phyloP scores from a whole-genome alignment of 345 rosid genomes.

The Eucalyptus cloeziana region DNA sequence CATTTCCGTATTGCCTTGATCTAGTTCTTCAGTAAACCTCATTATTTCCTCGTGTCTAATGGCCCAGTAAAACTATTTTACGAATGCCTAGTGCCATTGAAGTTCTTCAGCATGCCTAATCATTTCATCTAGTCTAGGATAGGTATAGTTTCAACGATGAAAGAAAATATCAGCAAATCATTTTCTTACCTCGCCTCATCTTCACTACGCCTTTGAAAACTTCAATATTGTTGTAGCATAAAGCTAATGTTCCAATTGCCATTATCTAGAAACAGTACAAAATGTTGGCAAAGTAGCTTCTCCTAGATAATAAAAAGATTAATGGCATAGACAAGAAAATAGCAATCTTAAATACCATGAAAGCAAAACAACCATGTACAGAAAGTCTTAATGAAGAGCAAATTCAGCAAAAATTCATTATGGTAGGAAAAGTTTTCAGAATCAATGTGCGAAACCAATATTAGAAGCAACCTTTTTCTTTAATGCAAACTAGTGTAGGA shows the following conservation, averaged over 20 bases:
- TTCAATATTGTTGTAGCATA: conserved; percentile 85
- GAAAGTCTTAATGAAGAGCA: not conserved
- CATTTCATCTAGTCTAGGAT: not conserved
- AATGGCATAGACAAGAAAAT: not conserved
- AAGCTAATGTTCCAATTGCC: conserved; percentile 93
- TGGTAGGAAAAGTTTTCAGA: not conserved
- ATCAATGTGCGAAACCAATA: not conserved
- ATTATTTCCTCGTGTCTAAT: not conserved
- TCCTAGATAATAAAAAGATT: not conserved
- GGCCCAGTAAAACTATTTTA: not conserved
- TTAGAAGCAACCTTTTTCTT: not conserved
- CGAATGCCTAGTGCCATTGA: not conserved
- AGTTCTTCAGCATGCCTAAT: not conserved
- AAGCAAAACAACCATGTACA: not conserved
- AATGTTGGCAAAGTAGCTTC: conserved; percentile 1
- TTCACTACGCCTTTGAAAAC: conserved; percentile 94
- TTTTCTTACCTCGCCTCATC: conserved; percentile 86
- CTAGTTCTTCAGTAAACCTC: not conserved
- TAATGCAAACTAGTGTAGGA: not conserved
- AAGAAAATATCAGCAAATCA: not conserved
- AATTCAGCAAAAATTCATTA: not conserved
- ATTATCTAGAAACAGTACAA: conserved; percentile 48
- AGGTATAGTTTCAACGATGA: not conserved
- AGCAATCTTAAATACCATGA: not conserved
- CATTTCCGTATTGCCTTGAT: not conserved